Evolutionary conservation across 805 yeast genomes (phyloP).

Genomic region (Candida nitratophila): DNA sequence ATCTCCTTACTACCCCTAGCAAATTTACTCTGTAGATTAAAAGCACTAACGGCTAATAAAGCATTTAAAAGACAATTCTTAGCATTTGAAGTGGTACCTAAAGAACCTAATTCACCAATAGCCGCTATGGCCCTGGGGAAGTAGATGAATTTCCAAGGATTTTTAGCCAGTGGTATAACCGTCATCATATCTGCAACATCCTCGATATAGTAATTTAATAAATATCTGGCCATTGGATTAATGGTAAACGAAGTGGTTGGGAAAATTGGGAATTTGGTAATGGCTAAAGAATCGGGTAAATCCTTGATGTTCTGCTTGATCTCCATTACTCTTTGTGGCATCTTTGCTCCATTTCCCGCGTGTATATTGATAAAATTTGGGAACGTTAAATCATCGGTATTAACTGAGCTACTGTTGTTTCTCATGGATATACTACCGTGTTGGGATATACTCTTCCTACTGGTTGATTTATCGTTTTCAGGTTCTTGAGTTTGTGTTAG

Average conservation of each 20-base stretch:
- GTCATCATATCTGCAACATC: conserved; percentile 74
- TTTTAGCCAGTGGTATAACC: conserved; percentile 58
- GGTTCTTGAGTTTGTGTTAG: background rate
- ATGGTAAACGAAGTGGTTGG: conserved; percentile 59
- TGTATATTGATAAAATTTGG: conserved; percentile 20
- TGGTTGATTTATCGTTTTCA: background rate
- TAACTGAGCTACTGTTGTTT: conserved; percentile 10
- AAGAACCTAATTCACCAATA: conserved; percentile 68
- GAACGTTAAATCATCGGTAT: conserved; percentile 17
- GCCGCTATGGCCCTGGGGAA: conserved; percentile 80
- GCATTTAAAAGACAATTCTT: conserved; percentile 76
- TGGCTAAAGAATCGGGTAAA: conserved; percentile 36
- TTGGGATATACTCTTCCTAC: background rate
- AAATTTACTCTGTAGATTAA: conserved; percentile 68
- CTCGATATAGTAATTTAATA: conserved; percentile 64
- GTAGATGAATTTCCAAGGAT: conserved; percentile 86
- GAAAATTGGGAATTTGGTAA: conserved; percentile 23
- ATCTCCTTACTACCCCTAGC: conserved; percentile 58
- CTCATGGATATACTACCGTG: conserved; percentile 12
- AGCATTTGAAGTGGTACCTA: conserved; percentile 70
- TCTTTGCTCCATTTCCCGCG: conserved; percentile 29
- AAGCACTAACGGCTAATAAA: conserved; percentile 72
- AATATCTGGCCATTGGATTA: conserved; percentile 63
- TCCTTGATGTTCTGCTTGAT: conserved; percentile 30
- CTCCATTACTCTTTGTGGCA: conserved; percentile 51